Evolutionary conservation across 306 rosid species (phyloP).

Genomic region (Cucumis hystrix): DNA sequence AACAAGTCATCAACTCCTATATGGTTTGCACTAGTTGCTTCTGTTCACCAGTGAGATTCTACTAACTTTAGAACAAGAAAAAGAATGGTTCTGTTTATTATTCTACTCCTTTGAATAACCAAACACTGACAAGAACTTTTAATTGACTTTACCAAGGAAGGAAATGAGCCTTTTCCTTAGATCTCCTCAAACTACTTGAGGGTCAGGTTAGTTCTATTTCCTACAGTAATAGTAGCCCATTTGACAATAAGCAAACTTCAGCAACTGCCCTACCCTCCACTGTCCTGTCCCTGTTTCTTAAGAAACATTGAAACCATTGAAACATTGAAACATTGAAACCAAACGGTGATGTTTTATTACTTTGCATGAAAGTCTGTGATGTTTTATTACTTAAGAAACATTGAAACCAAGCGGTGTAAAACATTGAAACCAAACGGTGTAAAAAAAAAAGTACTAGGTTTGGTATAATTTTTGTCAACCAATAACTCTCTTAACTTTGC

Average conservation of each 20-base stretch:
- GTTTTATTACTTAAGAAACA: no score
- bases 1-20: constrained; percentile 40
- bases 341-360: no score
- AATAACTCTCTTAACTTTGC: no score
- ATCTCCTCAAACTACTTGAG: constrained; percentile 72
- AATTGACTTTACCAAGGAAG: constrained; percentile 52
- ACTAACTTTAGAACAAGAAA: not conserved
- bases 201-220: constrained; percentile 46
- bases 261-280: not conserved
- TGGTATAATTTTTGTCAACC: no score
- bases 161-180: constrained; percentile 73
- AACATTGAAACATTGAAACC: no score
- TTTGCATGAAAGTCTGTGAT: no score
- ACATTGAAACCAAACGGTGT: no score
- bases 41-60: constrained; percentile 21
- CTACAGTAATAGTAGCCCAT: not conserved
- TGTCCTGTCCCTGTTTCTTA: not conserved
- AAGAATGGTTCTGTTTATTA: constrained; percentile 7
- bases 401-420: no score
- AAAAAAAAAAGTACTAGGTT: no score
- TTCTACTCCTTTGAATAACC: not conserved
- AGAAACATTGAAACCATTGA: no score
- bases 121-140: not conserved
- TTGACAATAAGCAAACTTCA: not conserved
- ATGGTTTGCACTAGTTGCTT: constrained; percentile 93